These are phyloP conservation scores for Russula vinacea DNA, from an alignment of 768 basidiomycete species.

Conservation along the genomic window DNA sequence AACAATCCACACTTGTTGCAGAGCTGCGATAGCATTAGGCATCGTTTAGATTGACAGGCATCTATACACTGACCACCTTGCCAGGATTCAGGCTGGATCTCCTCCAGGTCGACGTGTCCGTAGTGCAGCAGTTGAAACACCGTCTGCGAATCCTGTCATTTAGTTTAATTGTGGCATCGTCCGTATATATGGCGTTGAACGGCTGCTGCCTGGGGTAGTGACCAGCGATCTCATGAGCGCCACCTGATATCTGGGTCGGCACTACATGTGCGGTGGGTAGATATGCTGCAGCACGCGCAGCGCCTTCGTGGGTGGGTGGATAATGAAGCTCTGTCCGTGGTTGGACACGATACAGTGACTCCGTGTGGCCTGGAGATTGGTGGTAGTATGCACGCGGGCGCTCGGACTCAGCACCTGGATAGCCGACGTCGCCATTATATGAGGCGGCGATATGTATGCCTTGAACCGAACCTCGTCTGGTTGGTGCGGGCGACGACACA, in stretches of 20 bases:
- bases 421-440: constrained; percentile 36
- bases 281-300: constrained; percentile 25
- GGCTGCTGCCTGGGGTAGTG: constrained; percentile 42
- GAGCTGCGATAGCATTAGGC: constrained; percentile 35
- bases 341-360: constrained; percentile 26
- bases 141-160: constrained; percentile 71
- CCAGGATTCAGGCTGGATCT: constrained; percentile 74
- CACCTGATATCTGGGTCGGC: constrained; percentile 29
- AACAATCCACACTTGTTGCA: constrained; percentile 73
- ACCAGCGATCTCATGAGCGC: constrained; percentile 34
- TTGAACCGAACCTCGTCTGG: constrained; percentile 41
- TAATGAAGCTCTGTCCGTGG: constrained; percentile 26
- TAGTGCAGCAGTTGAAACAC: constrained; percentile 84
- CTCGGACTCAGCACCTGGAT: constrained; percentile 24
- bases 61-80: constrained; percentile 54
- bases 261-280: constrained; percentile 32
- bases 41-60: background rate
- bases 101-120: constrained; percentile 81
- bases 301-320: constrained; percentile 27
- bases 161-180: constrained; percentile 78
- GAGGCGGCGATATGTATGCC: constrained; percentile 40
- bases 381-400: constrained; percentile 26
- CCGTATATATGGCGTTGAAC: constrained; percentile 53
- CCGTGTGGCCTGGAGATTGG: constrained; percentile 10
- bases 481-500: constrained; percentile 55